Base-by-base conservation (phyloP, 768 basidiomycete species). In the Holtermannia corniformis region DNA sequence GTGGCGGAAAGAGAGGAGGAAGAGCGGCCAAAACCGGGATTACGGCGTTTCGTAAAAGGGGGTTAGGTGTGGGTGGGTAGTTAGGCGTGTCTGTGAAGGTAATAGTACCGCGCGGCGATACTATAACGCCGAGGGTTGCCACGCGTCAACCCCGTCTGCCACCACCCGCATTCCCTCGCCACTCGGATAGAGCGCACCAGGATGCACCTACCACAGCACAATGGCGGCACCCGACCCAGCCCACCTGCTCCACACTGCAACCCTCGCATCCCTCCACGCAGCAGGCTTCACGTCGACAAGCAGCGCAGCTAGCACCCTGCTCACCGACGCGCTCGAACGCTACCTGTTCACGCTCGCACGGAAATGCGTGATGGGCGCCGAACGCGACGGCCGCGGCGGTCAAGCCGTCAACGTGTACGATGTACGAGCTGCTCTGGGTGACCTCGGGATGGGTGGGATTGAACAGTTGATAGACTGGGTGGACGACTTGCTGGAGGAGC, bases 201-300 rank as follows among this genome's bases (percentile, higher is more conserved):
- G n/a, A n/a, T n/a, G n/a, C n/a, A n/a, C n/a, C n/a, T n/a, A n/a
- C n/a, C n/a, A n/a, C n/a, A n/a, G n/a, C n/a, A n/a, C n/a, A n/a
- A n/a, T n/a, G n/a, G n/a, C n/a, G n/a, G n/a, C n/a, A n/a, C n/a
- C n/a, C n/a, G 32, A 37, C 32, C 32, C 32, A 37, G 32, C 16
- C 32, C 32, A 37, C 10, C 49, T 67, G 0, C 50, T 67, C 7
- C 65, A 67, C 42, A 55, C 64, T 13, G 61, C 65, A 14, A 53
- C 61, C 10, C 63, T 67, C 14, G 59, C 64, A 47, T 47, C 57
- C 5, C 63, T 67, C 13, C 52, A 63, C 5, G 32, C 44, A 19
- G 57, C 65, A 7, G 65, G 65, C 11, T 67, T 67, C 60, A 61
- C 65, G 14, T 62, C 63, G 19, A 64, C 63, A 13, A 63, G 61